Base-by-base conservation (phyloP, 208 protist species). In the Entamoeba dispar region DNA sequence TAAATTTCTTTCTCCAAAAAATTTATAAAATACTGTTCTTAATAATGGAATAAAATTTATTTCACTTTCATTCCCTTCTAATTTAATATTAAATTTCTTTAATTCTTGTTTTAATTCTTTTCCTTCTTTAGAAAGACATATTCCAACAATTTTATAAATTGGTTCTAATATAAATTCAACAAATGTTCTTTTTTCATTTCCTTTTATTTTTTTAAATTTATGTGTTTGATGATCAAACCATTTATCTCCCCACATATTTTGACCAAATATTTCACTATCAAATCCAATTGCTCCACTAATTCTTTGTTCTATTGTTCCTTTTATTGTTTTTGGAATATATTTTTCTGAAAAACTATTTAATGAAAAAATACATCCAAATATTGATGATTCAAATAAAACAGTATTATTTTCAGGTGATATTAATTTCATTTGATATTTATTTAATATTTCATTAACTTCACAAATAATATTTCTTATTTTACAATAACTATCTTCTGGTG, bases 1-100 rank as follows among this genome's bases (percentile, higher is more conserved):
- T n/a, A 95, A 94, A 50, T 38, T 93, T 8, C 94, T 22, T 47
- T 93, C 94, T 43, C 95, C 95, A 92, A 97, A 97, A 91, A 97
- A 97, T 51, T 92, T 50, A 15, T 27, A 92, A 50, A 61, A 93
- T 38, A 93, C 91, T 14, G 12, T 93, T 43, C 55, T 34, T 57
- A 93, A 55, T 12, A 93, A 31, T n/a, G 92, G 49, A 43, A 50
- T 73, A 47, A 57, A 47, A 51, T 93, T 93, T 55, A 49, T 0
- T 19, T 93, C 4, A 47, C 17, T 47, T 52, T 52, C 92, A 19
- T 93, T n/a, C 15, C 34, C 27, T 93, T 73, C 15, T 4, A 93
- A 50, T 93, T 5, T 10, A 17, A 93, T n/a, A 22, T 55, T n/a
- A 55, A 93, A 47, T 3, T 55, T 47, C 15, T 15, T 43, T 22